These are phyloP conservation scores for Lichtheimia hyalospora DNA, from an alignment of 371 early-diverging fungal species.

Conservation along the genomic window DNA sequence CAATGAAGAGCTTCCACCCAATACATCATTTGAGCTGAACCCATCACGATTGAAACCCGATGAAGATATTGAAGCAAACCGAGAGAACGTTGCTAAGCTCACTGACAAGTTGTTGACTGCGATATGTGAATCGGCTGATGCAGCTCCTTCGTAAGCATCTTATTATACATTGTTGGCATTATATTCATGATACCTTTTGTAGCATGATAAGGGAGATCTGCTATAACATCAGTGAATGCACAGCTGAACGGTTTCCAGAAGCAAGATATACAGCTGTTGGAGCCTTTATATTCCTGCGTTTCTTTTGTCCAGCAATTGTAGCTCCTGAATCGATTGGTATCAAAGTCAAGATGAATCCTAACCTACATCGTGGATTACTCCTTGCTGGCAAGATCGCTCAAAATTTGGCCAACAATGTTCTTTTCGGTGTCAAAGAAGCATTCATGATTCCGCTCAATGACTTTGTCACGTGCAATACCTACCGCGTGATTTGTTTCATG, in stretches of 20 bases:
- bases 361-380: conserved; percentile 59
- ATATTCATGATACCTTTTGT: not conserved
- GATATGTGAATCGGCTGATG: conserved; percentile 67
- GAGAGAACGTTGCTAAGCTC: conserved; percentile 71
- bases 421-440: conserved; percentile 89
- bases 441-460: conserved; percentile 86
- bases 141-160: conserved; percentile 55
- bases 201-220: conserved; percentile 74
- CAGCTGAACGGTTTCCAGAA: conserved; percentile 79
- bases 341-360: not conserved
- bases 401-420: conserved; percentile 90
- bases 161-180: not conserved
- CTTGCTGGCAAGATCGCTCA: conserved; percentile 93
- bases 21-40: conserved; percentile 72
- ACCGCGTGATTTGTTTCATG: conserved; percentile 56
- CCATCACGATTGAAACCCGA: conserved; percentile 67
- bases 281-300: conserved; percentile 91
- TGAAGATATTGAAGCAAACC: conserved; percentile 65
- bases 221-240: conserved; percentile 66
- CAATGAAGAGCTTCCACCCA: conserved; percentile 32
- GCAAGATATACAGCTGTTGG: conserved; percentile 86
- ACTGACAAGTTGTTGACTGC: conserved; percentile 77
- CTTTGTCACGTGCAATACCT: conserved; percentile 72
- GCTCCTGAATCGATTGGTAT: conserved; percentile 64
- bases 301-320: conserved; percentile 94